Evolutionary conservation across 257 asterid species (phyloP).

Genomic region (Rauvolfia tetraphylla): DNA sequence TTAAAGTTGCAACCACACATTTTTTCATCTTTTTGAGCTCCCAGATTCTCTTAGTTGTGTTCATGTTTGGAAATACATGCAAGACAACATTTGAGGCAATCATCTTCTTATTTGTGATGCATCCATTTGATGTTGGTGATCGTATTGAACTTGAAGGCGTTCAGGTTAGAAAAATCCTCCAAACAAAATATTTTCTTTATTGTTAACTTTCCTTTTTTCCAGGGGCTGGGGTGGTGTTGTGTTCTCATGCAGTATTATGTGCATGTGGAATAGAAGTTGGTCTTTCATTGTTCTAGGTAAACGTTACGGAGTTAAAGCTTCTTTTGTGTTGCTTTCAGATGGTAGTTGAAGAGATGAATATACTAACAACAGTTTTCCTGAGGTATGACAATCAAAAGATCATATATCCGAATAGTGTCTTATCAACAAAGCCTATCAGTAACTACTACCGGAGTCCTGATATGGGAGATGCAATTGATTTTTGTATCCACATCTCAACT

Average conservation of each 20-base stretch:
- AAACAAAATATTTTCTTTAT: background rate
- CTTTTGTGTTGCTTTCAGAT: conserved; percentile 44
- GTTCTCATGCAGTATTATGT: background rate
- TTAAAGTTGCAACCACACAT: conserved; percentile 73
- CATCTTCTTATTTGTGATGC: conserved; percentile 89
- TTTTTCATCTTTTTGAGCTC: conserved; percentile 81
- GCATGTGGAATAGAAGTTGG: background rate
- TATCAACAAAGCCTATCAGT: conserved; percentile 67
- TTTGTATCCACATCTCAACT: conserved; percentile 71
- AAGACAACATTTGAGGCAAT: conserved; percentile 93
- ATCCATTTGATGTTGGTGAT: conserved; percentile 94
- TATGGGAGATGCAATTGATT: conserved; percentile 85
- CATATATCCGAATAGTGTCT: conserved; percentile 68
- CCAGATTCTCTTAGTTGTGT: conserved; percentile 75
- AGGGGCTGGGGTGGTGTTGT: background rate
- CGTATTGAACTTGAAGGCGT: conserved; percentile 85
- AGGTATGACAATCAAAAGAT: conserved; percentile 74
- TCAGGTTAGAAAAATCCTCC: conserved; percentile 47
- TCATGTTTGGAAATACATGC: conserved; percentile 91
- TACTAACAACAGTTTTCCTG: conserved; percentile 69
- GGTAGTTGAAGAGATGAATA: conserved; percentile 97
- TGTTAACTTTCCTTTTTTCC: background rate
- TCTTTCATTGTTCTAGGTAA: background rate
- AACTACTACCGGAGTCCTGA: conserved; percentile 91
- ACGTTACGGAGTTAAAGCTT: background rate